Evolutionary conservation across 495 filamentous ascomycete genomes (phyloP).

Genomic region (Physcia stellaris): DNA sequence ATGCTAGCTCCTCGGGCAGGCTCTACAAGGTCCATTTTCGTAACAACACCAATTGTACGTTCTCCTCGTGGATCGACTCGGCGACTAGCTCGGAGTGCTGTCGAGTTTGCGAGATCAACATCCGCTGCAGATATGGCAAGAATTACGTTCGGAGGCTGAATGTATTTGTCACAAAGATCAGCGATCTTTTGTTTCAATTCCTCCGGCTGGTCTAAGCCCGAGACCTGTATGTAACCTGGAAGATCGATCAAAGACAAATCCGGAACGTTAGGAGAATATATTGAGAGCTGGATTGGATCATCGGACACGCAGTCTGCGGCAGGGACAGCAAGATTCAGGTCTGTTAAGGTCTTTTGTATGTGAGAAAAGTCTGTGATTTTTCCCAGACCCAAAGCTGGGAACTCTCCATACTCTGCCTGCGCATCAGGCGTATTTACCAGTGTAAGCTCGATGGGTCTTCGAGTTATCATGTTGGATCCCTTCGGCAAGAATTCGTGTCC

Average conservation of each 20-base stretch:
- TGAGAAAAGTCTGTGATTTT: slow-evolving; percentile 88
- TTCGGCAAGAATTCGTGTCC: slow-evolving; percentile 97
- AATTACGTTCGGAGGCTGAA: slow-evolving; percentile 90
- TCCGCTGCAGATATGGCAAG: slow-evolving; percentile 95
- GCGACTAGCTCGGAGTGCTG: slow-evolving; percentile 78
- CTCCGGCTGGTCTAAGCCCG: slow-evolving; percentile 74
- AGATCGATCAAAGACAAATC: slow-evolving; percentile 95
- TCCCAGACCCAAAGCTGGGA: slow-evolving; percentile 78
- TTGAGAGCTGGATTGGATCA: slow-evolving; percentile 89
- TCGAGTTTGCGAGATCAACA: slow-evolving; percentile 93
- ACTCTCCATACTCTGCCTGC: slow-evolving; percentile 88
- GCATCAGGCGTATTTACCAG: slow-evolving; percentile 90
- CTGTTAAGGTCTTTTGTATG: slow-evolving; percentile 85
- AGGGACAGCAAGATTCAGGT: slow-evolving; percentile 87
- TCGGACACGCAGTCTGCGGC: slow-evolving; percentile 85
- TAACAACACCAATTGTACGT: slow-evolving; percentile 92
- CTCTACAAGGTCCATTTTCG: slow-evolving; percentile 98
- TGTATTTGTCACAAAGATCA: slow-evolving; percentile 96
- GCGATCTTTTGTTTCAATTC: slow-evolving; percentile 93
- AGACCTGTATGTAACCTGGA: slow-evolving; percentile 93
- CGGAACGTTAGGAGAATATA: slow-evolving; percentile 89
- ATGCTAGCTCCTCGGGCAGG: slow-evolving; percentile 63
- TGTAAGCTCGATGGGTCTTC: slow-evolving; percentile 91
- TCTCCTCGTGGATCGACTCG: slow-evolving; percentile 90
- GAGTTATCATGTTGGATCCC: slow-evolving; percentile 95